Base-by-base conservation (phyloP, 1,139 yeast species). In the Yarrowia galli region DNA sequence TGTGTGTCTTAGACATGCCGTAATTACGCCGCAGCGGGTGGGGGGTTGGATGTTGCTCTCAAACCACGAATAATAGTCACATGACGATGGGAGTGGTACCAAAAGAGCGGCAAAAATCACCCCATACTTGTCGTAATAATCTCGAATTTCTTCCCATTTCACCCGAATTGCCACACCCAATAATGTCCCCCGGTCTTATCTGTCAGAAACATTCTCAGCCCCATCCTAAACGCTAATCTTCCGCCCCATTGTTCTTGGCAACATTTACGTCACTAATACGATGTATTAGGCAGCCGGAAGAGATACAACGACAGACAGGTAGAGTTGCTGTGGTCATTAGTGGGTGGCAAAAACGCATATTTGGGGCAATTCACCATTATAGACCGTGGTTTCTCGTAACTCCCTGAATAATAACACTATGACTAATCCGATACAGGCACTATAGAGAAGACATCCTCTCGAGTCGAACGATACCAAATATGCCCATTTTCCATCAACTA, bases 221-320 rank as follows among this genome's bases (percentile, higher is more conserved):
- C 38, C 54, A 49, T 49, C 54, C 54, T 49, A 49, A 49, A 49
- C 54, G 12, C 54, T 49, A 49, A 49, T 49, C 54, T 49, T 49
- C 22, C 22, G 22, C 53, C 45, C 54, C 23, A 32, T n/a, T n/a
- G 20, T 38, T 28, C 54, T 49, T 49, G 54, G 54, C 54, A 49
- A 28, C 54, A 32, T 12, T 23, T 35, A 48, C 22, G 32, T 48
- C 28, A 16, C 10, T 16, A 23, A 45, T 48, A 48, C 53, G 53
- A 48, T 36, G 18, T 1, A 28, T 36, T 18, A 5, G 40, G 40
- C n/a, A 36, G 40, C n/a, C 18, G n/a, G n/a, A 7, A 36, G 40
- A 36, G 16, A 15, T 35, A 13, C 15, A 6, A 18, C 23, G 9
- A n/a, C 20, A n/a, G 32, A 2, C 43, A 16, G 16, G 43, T 38